Conservation (phyloP, 352 stramenopile genomes). For the Peronospora farinosa region DNA sequence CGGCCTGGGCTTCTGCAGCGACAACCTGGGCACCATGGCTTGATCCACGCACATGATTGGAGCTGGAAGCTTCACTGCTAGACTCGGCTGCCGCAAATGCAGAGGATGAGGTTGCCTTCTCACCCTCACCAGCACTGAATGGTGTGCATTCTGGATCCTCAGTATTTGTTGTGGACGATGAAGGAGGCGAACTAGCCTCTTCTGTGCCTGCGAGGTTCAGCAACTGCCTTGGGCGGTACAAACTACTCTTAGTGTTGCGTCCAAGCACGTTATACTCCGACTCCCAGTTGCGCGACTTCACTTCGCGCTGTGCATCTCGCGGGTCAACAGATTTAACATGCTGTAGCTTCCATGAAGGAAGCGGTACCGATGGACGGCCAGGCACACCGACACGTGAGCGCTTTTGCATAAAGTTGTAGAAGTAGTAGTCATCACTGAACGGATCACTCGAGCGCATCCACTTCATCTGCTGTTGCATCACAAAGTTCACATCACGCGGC, state of each 20-base stretch:
- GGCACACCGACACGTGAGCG: constrained; percentile 32
- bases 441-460: constrained; percentile 78
- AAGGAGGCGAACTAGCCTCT: constrained; percentile 5
- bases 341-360: constrained; percentile 80
- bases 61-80: constrained; percentile 25
- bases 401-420: constrained; percentile 82
- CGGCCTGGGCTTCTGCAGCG: constrained; percentile 20
- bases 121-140: constrained; percentile 8
- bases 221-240: constrained; percentile 71
- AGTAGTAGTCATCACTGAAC: constrained; percentile 88
- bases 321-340: constrained; percentile 74
- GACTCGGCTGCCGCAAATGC: constrained; percentile 17
- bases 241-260: constrained; percentile 67
- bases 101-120: constrained; percentile 9
- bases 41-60: constrained; percentile 17
- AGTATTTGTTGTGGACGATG: constrained; percentile 13
- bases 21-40: constrained; percentile 25
- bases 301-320: constrained; percentile 48
- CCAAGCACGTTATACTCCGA: constrained; percentile 66
- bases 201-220: constrained; percentile 38
- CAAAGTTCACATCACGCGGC: constrained; percentile 76
- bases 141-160: constrained; percentile 21
- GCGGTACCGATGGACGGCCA: constrained; percentile 36
- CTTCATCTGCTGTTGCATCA: constrained; percentile 84
- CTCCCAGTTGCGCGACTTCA: constrained; percentile 72